Percentiles rank a stretch among this genome's conserved stretches.
phyloP scores from a whole-genome alignment of 1,284 basidiomycete species.

The Moesziomyces antarcticus region DNA sequence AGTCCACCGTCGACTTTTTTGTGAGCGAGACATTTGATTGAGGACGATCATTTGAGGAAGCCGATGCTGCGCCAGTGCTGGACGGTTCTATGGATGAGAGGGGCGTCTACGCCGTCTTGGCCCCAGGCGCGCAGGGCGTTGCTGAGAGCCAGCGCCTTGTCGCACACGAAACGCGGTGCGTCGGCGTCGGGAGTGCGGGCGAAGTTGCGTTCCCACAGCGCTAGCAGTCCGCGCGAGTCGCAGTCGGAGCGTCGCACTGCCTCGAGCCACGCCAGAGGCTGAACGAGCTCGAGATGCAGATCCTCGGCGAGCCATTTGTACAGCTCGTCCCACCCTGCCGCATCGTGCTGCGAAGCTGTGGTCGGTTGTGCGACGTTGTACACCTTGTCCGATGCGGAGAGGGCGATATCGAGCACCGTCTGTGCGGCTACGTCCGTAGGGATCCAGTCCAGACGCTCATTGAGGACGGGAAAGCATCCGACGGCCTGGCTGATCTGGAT shows the following conservation, averaged over 20 bases:
- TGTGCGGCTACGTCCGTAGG: slow-evolving; percentile 74
- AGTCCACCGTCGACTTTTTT: no score
- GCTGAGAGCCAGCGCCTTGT: slow-evolving; percentile 13
- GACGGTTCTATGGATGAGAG: slow-evolving; percentile 31
- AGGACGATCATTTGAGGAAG: slow-evolving; percentile 14
- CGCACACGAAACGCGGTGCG: slow-evolving; percentile 12
- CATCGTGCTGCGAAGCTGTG: not conserved
- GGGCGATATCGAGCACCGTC: slow-evolving; percentile 72
- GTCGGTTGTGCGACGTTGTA: slow-evolving; percentile 38
- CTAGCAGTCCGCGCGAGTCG: slow-evolving; percentile 33
- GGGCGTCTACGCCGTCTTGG: slow-evolving; percentile 12
- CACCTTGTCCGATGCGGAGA: slow-evolving; percentile 11
- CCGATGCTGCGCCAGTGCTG: slow-evolving; percentile 24
- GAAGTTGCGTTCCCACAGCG: slow-evolving; percentile 37
- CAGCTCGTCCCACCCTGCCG: slow-evolving; percentile 70
- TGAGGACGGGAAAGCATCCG: slow-evolving; percentile 70
- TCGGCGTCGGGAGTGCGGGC: not conserved
- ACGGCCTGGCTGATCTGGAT: slow-evolving; percentile 70
- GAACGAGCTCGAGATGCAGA: slow-evolving; percentile 79
- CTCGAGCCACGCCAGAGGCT: slow-evolving; percentile 74
- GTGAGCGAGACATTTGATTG: not conserved
- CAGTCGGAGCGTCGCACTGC: slow-evolving; percentile 64
- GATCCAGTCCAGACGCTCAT: slow-evolving; percentile 72
- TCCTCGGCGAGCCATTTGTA: slow-evolving; percentile 75
- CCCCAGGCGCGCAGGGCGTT: slow-evolving; percentile 13